phyloP scores from a whole-genome alignment of 306 rosid species.

The Quercus suber region DNA sequence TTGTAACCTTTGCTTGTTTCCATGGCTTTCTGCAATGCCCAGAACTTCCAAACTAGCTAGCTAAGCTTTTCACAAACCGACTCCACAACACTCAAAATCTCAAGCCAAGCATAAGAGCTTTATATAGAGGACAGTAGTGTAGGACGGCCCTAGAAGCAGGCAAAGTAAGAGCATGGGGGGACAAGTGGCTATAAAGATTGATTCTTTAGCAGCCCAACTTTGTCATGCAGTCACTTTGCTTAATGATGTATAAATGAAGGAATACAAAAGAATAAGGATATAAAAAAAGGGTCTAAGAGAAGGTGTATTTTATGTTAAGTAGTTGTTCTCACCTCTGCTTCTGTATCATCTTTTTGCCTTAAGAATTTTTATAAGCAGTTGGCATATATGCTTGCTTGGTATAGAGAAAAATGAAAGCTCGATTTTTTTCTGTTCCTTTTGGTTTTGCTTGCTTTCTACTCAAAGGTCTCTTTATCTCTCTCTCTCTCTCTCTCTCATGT shows the following conservation, averaged over 20 bases:
- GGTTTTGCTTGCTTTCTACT: conserved; percentile 87
- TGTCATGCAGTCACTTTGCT: conserved; percentile 46
- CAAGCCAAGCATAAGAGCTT: conserved; percentile 22
- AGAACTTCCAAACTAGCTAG: not conserved
- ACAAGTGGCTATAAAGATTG: conserved; percentile 61
- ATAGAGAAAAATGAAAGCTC: conserved; percentile 49
- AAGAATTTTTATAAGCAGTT: conserved; percentile 27
- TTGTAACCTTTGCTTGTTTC: conserved; percentile 28
- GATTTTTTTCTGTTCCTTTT: conserved; percentile 31
- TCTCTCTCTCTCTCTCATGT: conserved; percentile 5
- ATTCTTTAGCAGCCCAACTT: conserved; percentile 56
- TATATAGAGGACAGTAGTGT: conserved; percentile 9
- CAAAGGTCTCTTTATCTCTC: conserved; percentile 34
- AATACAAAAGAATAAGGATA: conserved; percentile 12
- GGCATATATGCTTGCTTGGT: conserved; percentile 90
- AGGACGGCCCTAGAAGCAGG: conserved; percentile 26
- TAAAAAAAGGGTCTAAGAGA: conserved; percentile 34
- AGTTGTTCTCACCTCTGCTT: conserved; percentile 32
- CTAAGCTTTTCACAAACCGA: conserved; percentile 2
- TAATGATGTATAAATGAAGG: conserved; percentile 44
- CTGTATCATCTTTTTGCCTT: conserved; percentile 28
- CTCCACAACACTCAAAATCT: conserved; percentile 32
- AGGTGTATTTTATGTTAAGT: conserved; percentile 45
- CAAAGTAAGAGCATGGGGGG: conserved; percentile 21
- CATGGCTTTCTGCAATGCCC: conserved; percentile 35